Evolutionary conservation across 179 eudicot genomes (phyloP).

Genomic region (Beta corolliflora): DNA sequence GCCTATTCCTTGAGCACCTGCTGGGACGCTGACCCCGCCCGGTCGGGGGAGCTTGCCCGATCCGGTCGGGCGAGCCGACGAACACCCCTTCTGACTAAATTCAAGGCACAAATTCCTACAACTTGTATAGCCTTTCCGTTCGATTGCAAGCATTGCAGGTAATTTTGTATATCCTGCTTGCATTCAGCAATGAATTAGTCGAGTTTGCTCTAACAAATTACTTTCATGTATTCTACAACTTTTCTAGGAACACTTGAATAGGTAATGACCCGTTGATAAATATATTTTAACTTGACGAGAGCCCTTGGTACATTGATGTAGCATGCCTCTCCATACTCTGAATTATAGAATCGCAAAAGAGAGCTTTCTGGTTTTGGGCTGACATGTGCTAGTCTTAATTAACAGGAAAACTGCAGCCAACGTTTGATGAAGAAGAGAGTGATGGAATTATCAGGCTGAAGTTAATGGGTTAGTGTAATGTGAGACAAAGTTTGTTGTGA

Average conservation of each 20-base stretch:
- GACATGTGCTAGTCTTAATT: background rate
- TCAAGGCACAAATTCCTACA: too few relatives aligned
- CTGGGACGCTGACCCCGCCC: too few relatives aligned
- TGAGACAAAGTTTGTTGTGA: too few relatives aligned
- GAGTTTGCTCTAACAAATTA: background rate
- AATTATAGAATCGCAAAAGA: too few relatives aligned
- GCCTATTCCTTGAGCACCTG: too few relatives aligned
- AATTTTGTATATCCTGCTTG: background rate
- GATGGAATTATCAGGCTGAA: constrained; percentile 11
- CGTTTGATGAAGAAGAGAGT: constrained; percentile 87
- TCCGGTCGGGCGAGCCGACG: too few relatives aligned
- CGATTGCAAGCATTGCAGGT: constrained; percentile 72
- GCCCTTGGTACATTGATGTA: background rate
- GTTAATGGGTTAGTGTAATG: too few relatives aligned
- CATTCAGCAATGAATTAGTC: background rate
- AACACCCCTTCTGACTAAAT: too few relatives aligned
- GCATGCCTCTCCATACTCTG: background rate
- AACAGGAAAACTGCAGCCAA: constrained; percentile 64
- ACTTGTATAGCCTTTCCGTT: constrained; percentile 47
- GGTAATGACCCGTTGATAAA: background rate
- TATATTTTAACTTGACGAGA: too few relatives aligned
- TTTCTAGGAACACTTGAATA: background rate
- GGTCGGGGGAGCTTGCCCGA: too few relatives aligned
- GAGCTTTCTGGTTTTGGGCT: background rate
- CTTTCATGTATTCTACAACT: background rate